These are phyloP conservation scores for Candida quercuum DNA, from an alignment of 805 yeast species.

Conservation along the genomic window DNA sequence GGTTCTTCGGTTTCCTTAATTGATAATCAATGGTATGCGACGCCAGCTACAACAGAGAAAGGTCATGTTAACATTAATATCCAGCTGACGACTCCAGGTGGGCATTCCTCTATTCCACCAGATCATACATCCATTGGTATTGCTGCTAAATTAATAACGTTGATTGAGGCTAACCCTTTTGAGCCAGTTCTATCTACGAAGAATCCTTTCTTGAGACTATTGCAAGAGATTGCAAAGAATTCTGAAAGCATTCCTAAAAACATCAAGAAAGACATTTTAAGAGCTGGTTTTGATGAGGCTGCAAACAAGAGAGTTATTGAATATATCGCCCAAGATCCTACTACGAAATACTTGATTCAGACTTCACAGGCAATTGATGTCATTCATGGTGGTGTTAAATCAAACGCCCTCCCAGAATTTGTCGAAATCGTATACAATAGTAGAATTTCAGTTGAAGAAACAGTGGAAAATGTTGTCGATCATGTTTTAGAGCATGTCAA, in stretches of 20 bases:
- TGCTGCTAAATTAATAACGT: slow-evolving; percentile 48
- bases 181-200: slow-evolving; percentile 38
- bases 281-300: slow-evolving; percentile 24
- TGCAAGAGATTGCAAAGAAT: slow-evolving; percentile 57
- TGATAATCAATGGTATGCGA: slow-evolving; percentile 37
- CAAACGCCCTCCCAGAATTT: slow-evolving; percentile 65
- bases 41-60: slow-evolving; percentile 53
- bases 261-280: slow-evolving; percentile 26
- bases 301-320: slow-evolving; percentile 29
- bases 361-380: slow-evolving; percentile 12
- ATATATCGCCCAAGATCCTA: slow-evolving; percentile 4
- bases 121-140: slow-evolving; percentile 79
- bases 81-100: slow-evolving; percentile 57
- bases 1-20: slow-evolving; percentile 35
- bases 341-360: slow-evolving; percentile 7
- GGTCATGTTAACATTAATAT: slow-evolving; percentile 49
- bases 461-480: slow-evolving; percentile 27
- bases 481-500: background rate
- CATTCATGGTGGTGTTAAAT: slow-evolving; percentile 61
- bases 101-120: slow-evolving; percentile 80
- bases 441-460: slow-evolving; percentile 52
- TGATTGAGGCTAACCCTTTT: slow-evolving; percentile 50
- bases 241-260: slow-evolving; percentile 22
- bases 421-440: slow-evolving; percentile 45
- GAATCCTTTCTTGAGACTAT: slow-evolving; percentile 55